Percentiles rank a stretch among this genome's conserved stretches.
phyloP scores from a whole-genome alignment of 1,139 yeast species.

The Yamadazyma songkhlaensis region DNA sequence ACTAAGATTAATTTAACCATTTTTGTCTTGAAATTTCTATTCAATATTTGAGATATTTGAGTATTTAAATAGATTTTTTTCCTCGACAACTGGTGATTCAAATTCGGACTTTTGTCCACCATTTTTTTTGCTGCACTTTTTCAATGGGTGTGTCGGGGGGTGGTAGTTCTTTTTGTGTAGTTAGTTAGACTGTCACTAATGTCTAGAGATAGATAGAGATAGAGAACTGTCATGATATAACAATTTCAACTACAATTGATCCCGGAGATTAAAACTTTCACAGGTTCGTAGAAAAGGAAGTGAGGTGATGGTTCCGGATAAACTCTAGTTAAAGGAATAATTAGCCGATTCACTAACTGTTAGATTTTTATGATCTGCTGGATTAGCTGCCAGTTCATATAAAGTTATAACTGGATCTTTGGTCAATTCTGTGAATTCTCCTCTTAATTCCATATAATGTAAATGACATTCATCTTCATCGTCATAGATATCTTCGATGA shows the following conservation, averaged over 20 bases:
- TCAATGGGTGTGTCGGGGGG: not conserved
- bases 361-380: constrained; percentile 68
- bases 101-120: constrained; percentile 27
- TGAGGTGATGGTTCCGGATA: constrained; percentile 2
- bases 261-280: not conserved
- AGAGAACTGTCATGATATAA: not conserved
- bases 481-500: constrained; percentile 64
- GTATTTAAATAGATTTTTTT: constrained; percentile 1
- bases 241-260: not conserved
- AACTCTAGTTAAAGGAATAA: constrained; percentile 4
- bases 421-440: constrained; percentile 63
- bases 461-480: constrained; percentile 55
- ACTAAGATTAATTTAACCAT: constrained; percentile 75
- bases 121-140: constrained; percentile 4
- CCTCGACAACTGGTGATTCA: constrained; percentile 16
- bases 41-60: not conserved
- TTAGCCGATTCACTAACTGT: constrained; percentile 6
- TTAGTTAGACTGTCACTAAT: not conserved
- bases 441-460: constrained; percentile 77
- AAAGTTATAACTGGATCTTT: constrained; percentile 71
- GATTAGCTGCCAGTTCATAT: constrained; percentile 92
- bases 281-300: constrained; percentile 1
- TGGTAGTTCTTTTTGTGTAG: not conserved
- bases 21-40: constrained; percentile 7
- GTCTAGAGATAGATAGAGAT: not conserved